A percentile compares a stretch with the other conserved stretches of the same genome.
Evolutionary conservation across 345 rosid species (phyloP).

Genomic region (Moricandia arvensis): DNA sequence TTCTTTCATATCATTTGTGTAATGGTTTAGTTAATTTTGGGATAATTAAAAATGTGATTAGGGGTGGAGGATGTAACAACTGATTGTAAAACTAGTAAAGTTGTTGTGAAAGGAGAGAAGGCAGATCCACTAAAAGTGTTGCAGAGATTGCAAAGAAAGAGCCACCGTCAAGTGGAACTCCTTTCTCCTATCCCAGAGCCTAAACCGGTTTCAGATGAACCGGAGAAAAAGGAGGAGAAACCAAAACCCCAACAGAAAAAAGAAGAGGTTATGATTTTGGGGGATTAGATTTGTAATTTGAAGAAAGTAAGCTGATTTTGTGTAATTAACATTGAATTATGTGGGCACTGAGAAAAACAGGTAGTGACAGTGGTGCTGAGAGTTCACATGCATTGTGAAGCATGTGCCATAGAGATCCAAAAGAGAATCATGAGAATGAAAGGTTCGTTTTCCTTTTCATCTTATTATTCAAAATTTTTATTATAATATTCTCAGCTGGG

Average conservation of each 20-base stretch:
- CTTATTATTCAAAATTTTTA: not conserved
- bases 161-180: slow-evolving; percentile 79
- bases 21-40: not conserved
- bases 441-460: slow-evolving; percentile 43
- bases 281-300: not conserved
- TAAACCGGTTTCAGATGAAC: slow-evolving; percentile 50
- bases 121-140: slow-evolving; percentile 89
- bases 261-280: slow-evolving; percentile 55
- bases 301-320: not conserved
- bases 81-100: slow-evolving; percentile 71
- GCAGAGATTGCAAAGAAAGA: slow-evolving; percentile 77
- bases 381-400: slow-evolving; percentile 96
- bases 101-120: slow-evolving; percentile 90
- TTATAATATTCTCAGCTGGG: slow-evolving; percentile 24
- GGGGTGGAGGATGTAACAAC: slow-evolving; percentile 90
- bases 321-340: slow-evolving; percentile 17
- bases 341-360: slow-evolving; percentile 39
- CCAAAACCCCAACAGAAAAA: slow-evolving; percentile 66
- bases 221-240: slow-evolving; percentile 52
- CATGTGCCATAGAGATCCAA: slow-evolving; percentile 81
- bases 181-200: slow-evolving; percentile 87
- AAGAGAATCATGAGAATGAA: slow-evolving; percentile 86
- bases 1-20: not conserved
- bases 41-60: slow-evolving; percentile 23
- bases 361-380: slow-evolving; percentile 65